These are phyloP conservation scores for Boletus barrowsii DNA, from an alignment of 768 basidiomycete genomes.

Conservation along the genomic window DNA sequence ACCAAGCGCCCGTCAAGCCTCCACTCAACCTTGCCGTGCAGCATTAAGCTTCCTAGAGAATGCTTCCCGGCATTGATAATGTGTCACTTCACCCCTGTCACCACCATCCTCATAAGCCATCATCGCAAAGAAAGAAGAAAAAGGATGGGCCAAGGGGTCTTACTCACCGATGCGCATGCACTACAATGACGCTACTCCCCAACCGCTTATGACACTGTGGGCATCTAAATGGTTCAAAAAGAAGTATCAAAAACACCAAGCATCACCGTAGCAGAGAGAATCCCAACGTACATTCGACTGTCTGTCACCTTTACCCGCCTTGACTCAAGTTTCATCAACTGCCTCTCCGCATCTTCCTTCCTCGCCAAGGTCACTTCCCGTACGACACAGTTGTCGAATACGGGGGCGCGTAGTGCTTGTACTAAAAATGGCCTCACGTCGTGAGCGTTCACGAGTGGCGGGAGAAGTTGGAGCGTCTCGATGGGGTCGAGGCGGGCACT, in stretches of 20 bases:
- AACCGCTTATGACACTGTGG: constrained; percentile 94
- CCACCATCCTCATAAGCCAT: neutral
- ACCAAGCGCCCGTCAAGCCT: too few relatives aligned
- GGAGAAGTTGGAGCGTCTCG: constrained; percentile 81
- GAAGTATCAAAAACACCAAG: neutral
- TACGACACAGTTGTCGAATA: constrained; percentile 68
- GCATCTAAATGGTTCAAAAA: constrained; percentile 51
- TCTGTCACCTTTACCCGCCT: constrained; percentile 88
- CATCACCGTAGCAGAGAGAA: neutral
- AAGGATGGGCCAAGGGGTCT: neutral
- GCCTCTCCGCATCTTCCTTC: constrained; percentile 71
- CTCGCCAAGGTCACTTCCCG: constrained; percentile 71
- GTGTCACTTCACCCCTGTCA: constrained; percentile 88
- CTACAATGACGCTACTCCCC: constrained; percentile 90
- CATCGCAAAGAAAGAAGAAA: neutral
- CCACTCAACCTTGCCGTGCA: constrained; percentile 13
- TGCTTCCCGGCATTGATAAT: constrained; percentile 90
- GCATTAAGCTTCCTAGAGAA: constrained; percentile 61
- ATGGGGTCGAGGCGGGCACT: constrained; percentile 77
- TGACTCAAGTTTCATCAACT: constrained; percentile 72
- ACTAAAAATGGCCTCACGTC: constrained; percentile 78
- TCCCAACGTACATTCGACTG: constrained; percentile 74
- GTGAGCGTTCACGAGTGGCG: constrained; percentile 82
- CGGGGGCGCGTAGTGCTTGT: constrained; percentile 61
- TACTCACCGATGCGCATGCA: constrained; percentile 80